Base-by-base conservation (phyloP, 2,329 filamentous ascomycete species). In the Epichloe amarillans region DNA sequence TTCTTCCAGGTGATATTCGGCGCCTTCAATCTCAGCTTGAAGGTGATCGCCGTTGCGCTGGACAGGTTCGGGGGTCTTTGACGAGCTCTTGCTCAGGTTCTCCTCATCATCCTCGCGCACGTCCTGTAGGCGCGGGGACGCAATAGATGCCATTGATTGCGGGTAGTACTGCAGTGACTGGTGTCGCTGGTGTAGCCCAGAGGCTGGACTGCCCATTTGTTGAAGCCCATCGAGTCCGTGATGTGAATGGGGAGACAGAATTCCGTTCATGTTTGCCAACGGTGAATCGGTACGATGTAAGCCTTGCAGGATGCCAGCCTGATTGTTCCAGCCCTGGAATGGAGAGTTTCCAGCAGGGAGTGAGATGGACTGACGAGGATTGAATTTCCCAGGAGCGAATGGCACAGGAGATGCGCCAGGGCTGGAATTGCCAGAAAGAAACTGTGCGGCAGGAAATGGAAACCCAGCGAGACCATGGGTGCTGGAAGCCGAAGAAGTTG, bases 1-100 rank as follows among this genome's bases (percentile, higher is more conserved):
- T 62, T 89, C 82, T 62, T 90, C 86, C 54, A 93, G 67, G 59
- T 91, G 87, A 61, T 93, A 91, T 60, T 95, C 87, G 4, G 86
- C 84, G 61, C 90, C 86, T 47, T 93, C 84, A 51, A 94, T 84
- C 57, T 93, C 88, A 54, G 83, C 84, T 63, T 95, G 88, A 23
- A 95, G 74, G 57, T 89, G 89, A 58, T 90, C 85, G 45, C 69
- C 66, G 49, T 74, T 69, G 44, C 70, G 70, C 45, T 67, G 66
- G 11, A 58, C 51, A 10, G 74, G 70, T 58, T 82, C 75, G 0
- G 77, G 73, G 0, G 74, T 77, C 59, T 75, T 77, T 1, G 74
- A 77, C 10, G 71, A 72, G 51, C 70, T 77, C 64, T 78, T 75
- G 57, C 61, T 68, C 26, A 53, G 54, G 1, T 66, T 64, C 52